Percentiles rank a stretch among this genome's conserved stretches.
Conservation (phyloP, 2,329 filamentous ascomycete species). For the Hymenoscyphus scutula region DNA sequence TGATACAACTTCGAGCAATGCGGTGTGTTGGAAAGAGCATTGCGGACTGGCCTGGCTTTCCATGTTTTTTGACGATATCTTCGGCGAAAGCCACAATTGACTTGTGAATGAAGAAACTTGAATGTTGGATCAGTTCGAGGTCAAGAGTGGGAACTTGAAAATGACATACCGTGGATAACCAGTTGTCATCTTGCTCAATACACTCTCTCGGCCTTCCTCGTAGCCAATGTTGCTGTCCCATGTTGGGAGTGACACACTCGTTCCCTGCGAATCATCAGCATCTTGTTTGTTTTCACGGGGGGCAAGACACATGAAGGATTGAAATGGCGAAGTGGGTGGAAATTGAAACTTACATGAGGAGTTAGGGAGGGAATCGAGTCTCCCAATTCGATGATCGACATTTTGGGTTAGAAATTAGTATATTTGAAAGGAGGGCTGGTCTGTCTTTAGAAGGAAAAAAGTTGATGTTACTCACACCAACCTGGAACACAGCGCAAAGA, state of each 20-base stretch:
- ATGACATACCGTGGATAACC: constrained; percentile 77
- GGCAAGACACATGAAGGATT: neutral
- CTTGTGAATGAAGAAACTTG: constrained; percentile 90
- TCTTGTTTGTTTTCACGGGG: constrained; percentile 3
- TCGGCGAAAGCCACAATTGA: constrained; percentile 71
- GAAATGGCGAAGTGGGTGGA: neutral
- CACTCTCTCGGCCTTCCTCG: constrained; percentile 87
- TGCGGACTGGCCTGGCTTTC: constrained; percentile 60
- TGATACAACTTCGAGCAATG: constrained; percentile 68
- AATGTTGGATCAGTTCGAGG: constrained; percentile 25
- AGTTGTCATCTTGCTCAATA: constrained; percentile 79
- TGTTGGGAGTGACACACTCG: constrained; percentile 92
- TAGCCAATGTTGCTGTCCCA: constrained; percentile 91
- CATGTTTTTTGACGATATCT: constrained; percentile 64
- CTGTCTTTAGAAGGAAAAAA: neutral
- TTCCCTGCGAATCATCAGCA: constrained; percentile 60
- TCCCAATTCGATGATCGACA: constrained; percentile 37
- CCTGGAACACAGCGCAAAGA: neutral
- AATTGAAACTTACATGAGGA: constrained; percentile 34
- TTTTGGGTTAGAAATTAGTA: constrained; percentile 18
- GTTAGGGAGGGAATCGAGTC: constrained; percentile 37
- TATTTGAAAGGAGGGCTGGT: neutral
- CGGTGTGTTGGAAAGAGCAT: constrained; percentile 78
- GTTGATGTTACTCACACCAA: neutral
- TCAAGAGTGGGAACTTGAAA: neutral